These are phyloP conservation scores for Candida freyschussii DNA, from an alignment of 1,139 yeast genomes.

Conservation along the genomic window DNA sequence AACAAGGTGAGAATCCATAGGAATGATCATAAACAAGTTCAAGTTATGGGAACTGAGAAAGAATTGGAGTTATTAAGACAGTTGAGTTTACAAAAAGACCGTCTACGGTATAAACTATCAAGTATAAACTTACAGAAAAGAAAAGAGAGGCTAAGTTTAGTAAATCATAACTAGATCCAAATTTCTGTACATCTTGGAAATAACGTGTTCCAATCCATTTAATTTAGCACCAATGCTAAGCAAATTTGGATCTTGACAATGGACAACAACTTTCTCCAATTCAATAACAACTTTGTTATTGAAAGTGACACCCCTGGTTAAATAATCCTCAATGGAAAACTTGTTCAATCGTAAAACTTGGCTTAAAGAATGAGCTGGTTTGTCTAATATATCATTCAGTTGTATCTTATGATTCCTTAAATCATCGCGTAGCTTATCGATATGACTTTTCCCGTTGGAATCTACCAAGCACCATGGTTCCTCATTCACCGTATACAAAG, in stretches of 20 bases:
- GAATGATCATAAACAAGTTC: conserved; percentile 6
- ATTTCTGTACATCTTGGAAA: conserved; percentile 32
- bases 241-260: conserved; percentile 42
- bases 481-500: conserved; percentile 24
- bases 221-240: conserved; percentile 40
- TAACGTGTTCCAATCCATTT: conserved; percentile 30
- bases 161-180: conserved; percentile 24
- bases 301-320: conserved; percentile 35
- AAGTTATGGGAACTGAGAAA: conserved; percentile 28
- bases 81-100: conserved; percentile 33
- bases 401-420: conserved; percentile 21
- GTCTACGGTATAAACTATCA: conserved; percentile 31
- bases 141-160: conserved; percentile 15
- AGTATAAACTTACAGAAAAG: conserved; percentile 28
- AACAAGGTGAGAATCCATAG: conserved; percentile 30
- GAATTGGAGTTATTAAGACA: conserved; percentile 33
- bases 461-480: conserved; percentile 34
- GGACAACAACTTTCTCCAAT: conserved; percentile 34
- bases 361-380: conserved; percentile 9
- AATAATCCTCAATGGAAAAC: conserved; percentile 27
- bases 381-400: conserved; percentile 15
- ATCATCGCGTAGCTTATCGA: conserved; percentile 25
- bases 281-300: conserved; percentile 36
- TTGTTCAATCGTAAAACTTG: conserved; percentile 21
- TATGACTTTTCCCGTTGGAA: conserved; percentile 26